Evolutionary conservation across 1,284 basidiomycete species (phyloP).

Genomic region (Tilletia indica): DNA sequence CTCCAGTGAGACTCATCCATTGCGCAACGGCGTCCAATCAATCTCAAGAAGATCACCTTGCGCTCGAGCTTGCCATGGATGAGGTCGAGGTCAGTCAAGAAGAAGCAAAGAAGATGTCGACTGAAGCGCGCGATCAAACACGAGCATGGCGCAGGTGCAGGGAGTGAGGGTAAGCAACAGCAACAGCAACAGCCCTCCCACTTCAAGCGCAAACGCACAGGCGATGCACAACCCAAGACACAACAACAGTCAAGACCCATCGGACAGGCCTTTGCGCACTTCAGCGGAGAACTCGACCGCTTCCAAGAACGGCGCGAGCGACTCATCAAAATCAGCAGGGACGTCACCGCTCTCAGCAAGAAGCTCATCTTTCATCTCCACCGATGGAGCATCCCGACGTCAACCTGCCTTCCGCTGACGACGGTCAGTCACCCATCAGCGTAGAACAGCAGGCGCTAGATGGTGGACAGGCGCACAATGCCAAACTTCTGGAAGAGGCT

Average conservation of each 20-base stretch:
- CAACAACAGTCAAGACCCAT: constrained; percentile 23
- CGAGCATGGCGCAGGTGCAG: background rate
- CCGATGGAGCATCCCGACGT: constrained; percentile 59
- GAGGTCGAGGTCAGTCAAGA: too few relatives aligned
- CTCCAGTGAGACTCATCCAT: too few relatives aligned
- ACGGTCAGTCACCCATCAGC: background rate
- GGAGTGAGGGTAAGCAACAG: background rate
- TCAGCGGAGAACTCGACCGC: constrained; percentile 48
- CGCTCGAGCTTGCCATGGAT: too few relatives aligned
- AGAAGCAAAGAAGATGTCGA: background rate
- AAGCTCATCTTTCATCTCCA: constrained; percentile 92
- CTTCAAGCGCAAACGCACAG: constrained; percentile 11
- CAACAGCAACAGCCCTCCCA: constrained; percentile 57
- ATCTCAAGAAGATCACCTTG: too few relatives aligned
- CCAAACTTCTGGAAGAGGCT: constrained; percentile 63
- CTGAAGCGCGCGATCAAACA: background rate
- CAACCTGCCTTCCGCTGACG: background rate
- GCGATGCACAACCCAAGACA: background rate
- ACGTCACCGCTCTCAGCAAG: constrained; percentile 89
- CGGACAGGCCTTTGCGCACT: constrained; percentile 29
- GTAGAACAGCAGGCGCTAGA: background rate
- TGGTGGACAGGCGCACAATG: constrained; percentile 3
- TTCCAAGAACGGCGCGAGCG: constrained; percentile 63
- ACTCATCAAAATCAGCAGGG: constrained; percentile 75
- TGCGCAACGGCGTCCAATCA: too few relatives aligned